Evolutionary conservation across 805 yeast genomes (phyloP), one percentile per base, ranked within the genome.

Genomic region (Wickerhamiella domercqiae): DNA sequence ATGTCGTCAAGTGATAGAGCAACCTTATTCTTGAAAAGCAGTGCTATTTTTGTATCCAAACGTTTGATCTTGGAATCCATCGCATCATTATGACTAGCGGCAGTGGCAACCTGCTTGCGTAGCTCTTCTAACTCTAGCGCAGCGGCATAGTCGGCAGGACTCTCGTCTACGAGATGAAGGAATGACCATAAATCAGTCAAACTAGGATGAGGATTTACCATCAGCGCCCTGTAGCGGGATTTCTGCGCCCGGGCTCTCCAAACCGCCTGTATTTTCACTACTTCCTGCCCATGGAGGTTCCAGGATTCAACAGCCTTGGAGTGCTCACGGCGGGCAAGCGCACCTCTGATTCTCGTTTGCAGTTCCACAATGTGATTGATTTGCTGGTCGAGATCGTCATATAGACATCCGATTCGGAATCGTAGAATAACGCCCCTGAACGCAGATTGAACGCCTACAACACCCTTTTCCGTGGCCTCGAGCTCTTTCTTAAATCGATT

Each of bases 1-100:
- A 21, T 6, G 34, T 25, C 15, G 16, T 20, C 30, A 35, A 28
- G 52, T 15, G 39, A 50, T 16, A 84, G 55, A 1, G 86, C 68
- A 42, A 83, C 75, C 50, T 78, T 78, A 59, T 80, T 83, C 51
- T 75, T 80, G 46, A 78, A 81, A 31, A 90, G 60, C 32, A 84
- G 60, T 5, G 82, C 78, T 41, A 81, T 70, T 52, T 84, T 84
- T 43, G 78, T 70, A 45, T 83, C 83, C 43, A 84, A 63, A 48
- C 78, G 77, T 42, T 78, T 78, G 40, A 86, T 71, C 41, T 74
- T 76, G 36, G 68, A 68, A 56, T 86, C 93, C 47, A 82, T 60
- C 25, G 66, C 70, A 45, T 76, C 87, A 48, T 81, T 82, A 17
- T 64, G 63, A 40, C 69, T 66, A n/a, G 86, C 78, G 40, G 70